Percentiles rank a stretch among this genome's conserved stretches.
These are phyloP conservation scores for Candida patagonica DNA, from an alignment of 805 yeast species.

Conservation along the genomic window DNA sequence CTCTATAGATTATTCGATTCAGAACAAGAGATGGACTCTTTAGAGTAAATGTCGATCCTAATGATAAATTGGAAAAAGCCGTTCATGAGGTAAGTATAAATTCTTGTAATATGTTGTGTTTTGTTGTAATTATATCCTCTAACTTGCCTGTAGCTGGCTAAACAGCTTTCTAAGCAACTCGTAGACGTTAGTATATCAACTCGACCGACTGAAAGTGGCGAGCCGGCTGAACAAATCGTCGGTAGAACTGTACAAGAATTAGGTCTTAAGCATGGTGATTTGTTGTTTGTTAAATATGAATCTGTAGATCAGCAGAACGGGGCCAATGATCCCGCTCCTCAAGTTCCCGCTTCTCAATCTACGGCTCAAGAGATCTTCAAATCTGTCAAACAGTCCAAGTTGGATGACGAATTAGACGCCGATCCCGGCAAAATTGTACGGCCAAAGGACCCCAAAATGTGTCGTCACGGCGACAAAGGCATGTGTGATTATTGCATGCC, in stretches of 20 bases:
- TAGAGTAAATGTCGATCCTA: constrained; percentile 46
- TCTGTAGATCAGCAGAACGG: constrained; percentile 15
- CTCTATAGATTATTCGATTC: constrained; percentile 56
- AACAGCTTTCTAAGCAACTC: constrained; percentile 5
- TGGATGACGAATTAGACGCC: constrained; percentile 59
- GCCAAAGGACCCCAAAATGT: constrained; percentile 43
- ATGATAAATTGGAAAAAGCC: constrained; percentile 36
- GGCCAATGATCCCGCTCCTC: not conserved
- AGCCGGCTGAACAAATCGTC: constrained; percentile 30
- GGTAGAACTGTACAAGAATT: constrained; percentile 28
- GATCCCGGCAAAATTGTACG: constrained; percentile 69
- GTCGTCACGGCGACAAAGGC: constrained; percentile 86
- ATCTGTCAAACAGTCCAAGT: constrained; percentile 43
- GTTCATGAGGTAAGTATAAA: constrained; percentile 25
- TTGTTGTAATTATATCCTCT: not conserved
- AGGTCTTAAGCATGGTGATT: constrained; percentile 45
- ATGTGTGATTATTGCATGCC: constrained; percentile 98
- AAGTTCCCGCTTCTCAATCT: not conserved
- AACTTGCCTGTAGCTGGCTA: not conserved
- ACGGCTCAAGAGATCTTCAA: constrained; percentile 16
- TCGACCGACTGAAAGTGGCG: constrained; percentile 38
- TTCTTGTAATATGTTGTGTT: too few species aligned
- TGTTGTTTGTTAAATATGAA: constrained; percentile 38
- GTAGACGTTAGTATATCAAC: constrained; percentile 32
- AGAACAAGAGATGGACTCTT: constrained; percentile 78